These are phyloP conservation scores for Alternaria alternata DNA, from an alignment of 2,329 filamentous ascomycete species.

Conservation along the genomic window DNA sequence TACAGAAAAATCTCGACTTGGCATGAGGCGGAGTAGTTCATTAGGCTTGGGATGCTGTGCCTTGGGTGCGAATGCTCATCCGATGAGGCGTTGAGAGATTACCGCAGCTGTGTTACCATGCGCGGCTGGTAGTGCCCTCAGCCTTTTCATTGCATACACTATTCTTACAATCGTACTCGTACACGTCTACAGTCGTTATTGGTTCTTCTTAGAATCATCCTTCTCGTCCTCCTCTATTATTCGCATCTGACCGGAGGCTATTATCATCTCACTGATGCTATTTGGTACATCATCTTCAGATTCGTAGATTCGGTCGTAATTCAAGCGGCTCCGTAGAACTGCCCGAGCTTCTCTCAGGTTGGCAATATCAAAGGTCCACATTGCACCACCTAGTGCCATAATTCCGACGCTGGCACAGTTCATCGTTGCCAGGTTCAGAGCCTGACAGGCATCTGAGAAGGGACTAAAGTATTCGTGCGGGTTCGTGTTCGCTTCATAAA, in stretches of 20 bases:
- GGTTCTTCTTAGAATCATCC: slow-evolving; percentile 15
- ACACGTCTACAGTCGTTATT: slow-evolving; percentile 23
- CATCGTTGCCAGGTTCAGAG: slow-evolving; percentile 84
- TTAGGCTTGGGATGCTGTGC: not conserved
- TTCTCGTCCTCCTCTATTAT: slow-evolving; percentile 27
- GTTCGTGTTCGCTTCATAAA: slow-evolving; percentile 70
- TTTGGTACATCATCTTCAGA: slow-evolving; percentile 42
- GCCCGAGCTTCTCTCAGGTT: slow-evolving; percentile 62
- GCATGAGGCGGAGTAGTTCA: not conserved
- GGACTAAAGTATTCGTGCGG: slow-evolving; percentile 64
- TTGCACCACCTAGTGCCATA: slow-evolving; percentile 74
- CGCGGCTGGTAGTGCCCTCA: slow-evolving; percentile 1
- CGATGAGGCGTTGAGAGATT: not conserved
- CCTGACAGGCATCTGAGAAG: slow-evolving; percentile 78
- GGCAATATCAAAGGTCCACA: slow-evolving; percentile 79
- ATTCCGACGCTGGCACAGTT: slow-evolving; percentile 81
- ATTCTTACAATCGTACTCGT: slow-evolving; percentile 31
- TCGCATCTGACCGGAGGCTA: slow-evolving; percentile 56
- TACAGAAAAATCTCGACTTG: not conserved
- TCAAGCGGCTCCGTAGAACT: slow-evolving; percentile 65
- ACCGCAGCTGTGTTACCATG: not conserved
- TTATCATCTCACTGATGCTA: slow-evolving; percentile 43
- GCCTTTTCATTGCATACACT: slow-evolving; percentile 28
- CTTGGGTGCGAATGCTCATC: not conserved
- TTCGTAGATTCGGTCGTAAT: slow-evolving; percentile 63